These are phyloP conservation scores for Zygosaccharomyces sapae DNA, from an alignment of 1,139 yeast genomes.

Conservation along the genomic window DNA sequence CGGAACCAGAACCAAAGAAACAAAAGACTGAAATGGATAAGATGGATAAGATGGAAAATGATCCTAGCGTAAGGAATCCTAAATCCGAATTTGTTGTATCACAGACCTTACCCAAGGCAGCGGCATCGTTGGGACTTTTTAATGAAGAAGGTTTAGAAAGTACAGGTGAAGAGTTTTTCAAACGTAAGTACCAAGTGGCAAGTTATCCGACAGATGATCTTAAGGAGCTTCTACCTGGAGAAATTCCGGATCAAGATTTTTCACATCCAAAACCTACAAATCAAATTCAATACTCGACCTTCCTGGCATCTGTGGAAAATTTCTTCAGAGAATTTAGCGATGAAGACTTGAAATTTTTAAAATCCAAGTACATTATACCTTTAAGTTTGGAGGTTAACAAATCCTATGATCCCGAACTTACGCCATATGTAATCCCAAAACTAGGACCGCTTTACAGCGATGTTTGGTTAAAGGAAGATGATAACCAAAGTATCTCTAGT, in stretches of 20 bases:
- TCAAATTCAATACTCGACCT: constrained; percentile 90
- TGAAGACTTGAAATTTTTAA: constrained; percentile 74
- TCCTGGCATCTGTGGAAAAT: constrained; percentile 79
- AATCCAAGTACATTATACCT: constrained; percentile 55
- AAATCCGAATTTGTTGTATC: constrained; percentile 72
- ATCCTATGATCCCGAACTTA: constrained; percentile 60
- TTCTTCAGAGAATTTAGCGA: constrained; percentile 72
- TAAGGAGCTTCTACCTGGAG: constrained; percentile 75
- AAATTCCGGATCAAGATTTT: constrained; percentile 80
- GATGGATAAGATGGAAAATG: constrained; percentile 44
- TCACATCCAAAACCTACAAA: constrained; percentile 82
- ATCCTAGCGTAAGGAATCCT: constrained; percentile 64
- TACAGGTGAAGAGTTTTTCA: constrained; percentile 65
- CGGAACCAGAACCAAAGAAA: constrained; percentile 17
- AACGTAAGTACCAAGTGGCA: constrained; percentile 79
- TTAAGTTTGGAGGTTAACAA: constrained; percentile 43
- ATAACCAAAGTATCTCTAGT: constrained; percentile 39
- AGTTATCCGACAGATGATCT: constrained; percentile 80
- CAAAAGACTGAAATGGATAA: constrained; percentile 24
- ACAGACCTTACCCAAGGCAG: constrained; percentile 67
- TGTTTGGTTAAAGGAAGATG: constrained; percentile 83
- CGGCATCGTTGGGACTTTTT: constrained; percentile 63
- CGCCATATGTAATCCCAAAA: constrained; percentile 75
- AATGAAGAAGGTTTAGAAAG: constrained; percentile 55
- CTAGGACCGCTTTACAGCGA: constrained; percentile 78